Conservation (phyloP, 352 stramenopile genomes). For the Phytophthora pseudosyringae region DNA sequence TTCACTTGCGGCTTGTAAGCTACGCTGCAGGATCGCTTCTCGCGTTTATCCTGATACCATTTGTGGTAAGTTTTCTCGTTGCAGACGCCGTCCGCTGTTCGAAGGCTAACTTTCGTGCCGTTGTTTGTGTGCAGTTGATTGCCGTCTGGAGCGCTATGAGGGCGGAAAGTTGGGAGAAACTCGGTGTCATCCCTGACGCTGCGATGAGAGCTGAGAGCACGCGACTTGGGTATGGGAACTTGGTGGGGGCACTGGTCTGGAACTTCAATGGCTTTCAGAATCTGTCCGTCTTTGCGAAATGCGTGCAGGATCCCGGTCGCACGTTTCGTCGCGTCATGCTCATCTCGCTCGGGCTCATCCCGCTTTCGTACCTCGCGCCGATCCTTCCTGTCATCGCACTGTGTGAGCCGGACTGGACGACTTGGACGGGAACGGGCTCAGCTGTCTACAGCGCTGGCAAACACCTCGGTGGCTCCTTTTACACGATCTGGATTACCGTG, state of each 20-base stretch:
- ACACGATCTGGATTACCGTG: conserved; percentile 38
- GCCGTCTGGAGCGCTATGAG: conserved; percentile 44
- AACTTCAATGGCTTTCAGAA: conserved; percentile 68
- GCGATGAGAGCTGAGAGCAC: conserved; percentile 18
- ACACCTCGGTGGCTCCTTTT: conserved; percentile 42
- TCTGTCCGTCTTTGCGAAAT: conserved; percentile 55
- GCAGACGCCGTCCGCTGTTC: background rate
- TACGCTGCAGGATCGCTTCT: conserved; percentile 38
- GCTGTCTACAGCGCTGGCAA: conserved; percentile 45
- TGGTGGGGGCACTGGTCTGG: conserved; percentile 55
- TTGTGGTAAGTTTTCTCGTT: conserved; percentile 36
- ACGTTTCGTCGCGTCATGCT: conserved; percentile 57
- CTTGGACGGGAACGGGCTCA: conserved; percentile 40
- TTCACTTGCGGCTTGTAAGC: conserved; percentile 47
- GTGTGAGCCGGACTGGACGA: conserved; percentile 50
- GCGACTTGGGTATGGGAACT: conserved; percentile 24
- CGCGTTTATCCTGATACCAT: conserved; percentile 46
- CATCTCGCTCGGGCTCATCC: conserved; percentile 42
- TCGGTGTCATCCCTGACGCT: conserved; percentile 38
- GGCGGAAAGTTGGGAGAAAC: conserved; percentile 43
- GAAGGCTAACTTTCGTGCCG: background rate
- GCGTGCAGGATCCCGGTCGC: conserved; percentile 39
- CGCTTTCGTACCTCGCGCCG: conserved; percentile 55
- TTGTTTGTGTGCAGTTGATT: conserved; percentile 32
- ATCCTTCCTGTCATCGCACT: conserved; percentile 43